A percentile compares a stretch with the other conserved stretches of the same genome.
These are phyloP conservation scores for Hymenoscyphus repandus DNA, from an alignment of 2,329 filamentous ascomycete genomes.

Conservation along the genomic window DNA sequence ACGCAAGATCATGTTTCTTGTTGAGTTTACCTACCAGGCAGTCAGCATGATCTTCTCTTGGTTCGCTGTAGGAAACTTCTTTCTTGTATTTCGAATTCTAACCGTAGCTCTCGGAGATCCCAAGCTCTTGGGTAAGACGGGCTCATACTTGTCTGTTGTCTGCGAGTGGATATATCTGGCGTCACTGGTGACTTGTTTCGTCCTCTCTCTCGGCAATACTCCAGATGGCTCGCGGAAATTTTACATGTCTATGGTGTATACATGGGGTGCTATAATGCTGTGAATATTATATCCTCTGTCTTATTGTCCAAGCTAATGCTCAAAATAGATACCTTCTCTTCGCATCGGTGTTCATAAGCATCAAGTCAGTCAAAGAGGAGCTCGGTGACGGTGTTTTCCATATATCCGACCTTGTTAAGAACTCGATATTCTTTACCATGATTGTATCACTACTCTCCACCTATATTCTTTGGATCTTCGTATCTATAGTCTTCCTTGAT, in stretches of 20 bases:
- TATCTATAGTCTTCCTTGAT: constrained; percentile 88
- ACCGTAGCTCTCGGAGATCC: constrained; percentile 72
- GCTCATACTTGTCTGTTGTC: constrained; percentile 76
- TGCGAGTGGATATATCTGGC: constrained; percentile 94
- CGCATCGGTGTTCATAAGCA: constrained; percentile 86
- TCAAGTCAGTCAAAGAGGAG: constrained; percentile 72
- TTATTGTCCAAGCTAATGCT: background rate
- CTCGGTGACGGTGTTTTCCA: constrained; percentile 58
- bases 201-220: constrained; percentile 85
- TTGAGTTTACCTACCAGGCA: constrained; percentile 67
- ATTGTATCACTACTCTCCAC: constrained; percentile 89
- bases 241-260: constrained; percentile 91
- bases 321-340: constrained; percentile 72
- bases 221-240: constrained; percentile 87
- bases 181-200: constrained; percentile 86
- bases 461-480: constrained; percentile 85
- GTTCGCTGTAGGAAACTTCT: constrained; percentile 50
- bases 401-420: constrained; percentile 69
- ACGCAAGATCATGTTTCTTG: constrained; percentile 62
- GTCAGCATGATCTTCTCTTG: constrained; percentile 64
- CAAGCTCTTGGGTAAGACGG: constrained; percentile 66
- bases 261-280: constrained; percentile 92
- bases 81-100: constrained; percentile 51
- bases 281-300: constrained; percentile 38
- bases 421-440: constrained; percentile 83